Percentiles rank a stretch among this genome's conserved stretches.
These are phyloP conservation scores for Lentinula edodes DNA, from an alignment of 768 basidiomycete species.

Conservation along the genomic window DNA sequence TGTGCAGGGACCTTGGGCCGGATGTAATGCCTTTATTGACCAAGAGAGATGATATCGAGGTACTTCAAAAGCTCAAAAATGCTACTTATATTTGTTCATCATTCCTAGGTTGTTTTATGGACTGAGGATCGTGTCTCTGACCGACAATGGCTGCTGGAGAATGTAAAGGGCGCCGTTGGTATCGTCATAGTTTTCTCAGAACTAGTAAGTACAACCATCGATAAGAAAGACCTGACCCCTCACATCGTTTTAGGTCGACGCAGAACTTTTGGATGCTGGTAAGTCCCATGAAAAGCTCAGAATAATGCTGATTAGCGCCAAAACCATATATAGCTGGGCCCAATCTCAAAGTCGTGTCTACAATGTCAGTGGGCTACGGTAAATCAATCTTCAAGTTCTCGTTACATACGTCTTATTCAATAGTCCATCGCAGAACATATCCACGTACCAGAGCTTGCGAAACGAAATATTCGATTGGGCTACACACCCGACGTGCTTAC, in stretches of 20 bases:
- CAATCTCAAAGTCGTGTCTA: conserved; percentile 76
- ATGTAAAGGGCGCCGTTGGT: conserved; percentile 61
- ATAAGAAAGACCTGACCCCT: neutral
- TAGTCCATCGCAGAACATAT: conserved; percentile 65
- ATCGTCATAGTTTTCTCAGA: conserved; percentile 64
- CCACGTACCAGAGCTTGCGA: conserved; percentile 51
- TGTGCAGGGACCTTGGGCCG: conserved; percentile 56
- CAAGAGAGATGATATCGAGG: conserved; percentile 49
- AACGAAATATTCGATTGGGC: conserved; percentile 67
- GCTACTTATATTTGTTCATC: neutral
- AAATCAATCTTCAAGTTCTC: conserved; percentile 10
- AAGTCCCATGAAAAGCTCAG: neutral
- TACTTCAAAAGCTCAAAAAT: conserved; percentile 13
- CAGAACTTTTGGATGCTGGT: conserved; percentile 65
- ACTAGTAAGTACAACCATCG: conserved; percentile 37
- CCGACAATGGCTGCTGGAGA: conserved; percentile 68
- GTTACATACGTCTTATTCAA: neutral
- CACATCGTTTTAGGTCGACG: conserved; percentile 48
- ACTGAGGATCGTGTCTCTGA: conserved; percentile 50
- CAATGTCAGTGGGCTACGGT: conserved; percentile 92
- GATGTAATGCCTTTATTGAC: conserved; percentile 56
- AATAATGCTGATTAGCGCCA: too few relatives aligned
- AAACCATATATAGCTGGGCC: conserved; percentile 54
- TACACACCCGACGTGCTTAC: conserved; percentile 94
- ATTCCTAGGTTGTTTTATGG: conserved; percentile 35